Evolutionary conservation across 2,329 filamentous ascomycete genomes (phyloP), one percentile per base, ranked within the genome.

Genomic region (Rhynchosporium agropyri): DNA sequence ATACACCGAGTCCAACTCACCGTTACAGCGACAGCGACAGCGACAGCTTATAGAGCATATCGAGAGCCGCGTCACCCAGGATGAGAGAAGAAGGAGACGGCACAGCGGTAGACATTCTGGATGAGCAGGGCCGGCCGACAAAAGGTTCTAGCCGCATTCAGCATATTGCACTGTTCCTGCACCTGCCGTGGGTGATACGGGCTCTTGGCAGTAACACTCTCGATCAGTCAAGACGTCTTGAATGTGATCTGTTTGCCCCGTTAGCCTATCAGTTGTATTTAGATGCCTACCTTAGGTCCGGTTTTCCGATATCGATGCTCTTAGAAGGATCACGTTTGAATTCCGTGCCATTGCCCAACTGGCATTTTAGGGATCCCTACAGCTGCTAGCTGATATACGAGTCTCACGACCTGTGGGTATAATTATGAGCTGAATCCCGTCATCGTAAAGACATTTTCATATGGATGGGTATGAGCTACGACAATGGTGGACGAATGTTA

Each of bases 101-200:
- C 29, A n/a, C 33, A 40, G 28, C 33, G 3, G 26, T 3, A n/a
- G 38, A 36, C 33, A 42, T 40, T 12, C 20, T 8, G 51, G 38
- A 28, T 33, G 50, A n/a, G 6, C 50, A 38, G 33, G 3, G 5
- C 15, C 5, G 6, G 20, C 13, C 7, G 6, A 43, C 43, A 26
- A 26, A 10, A 5, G 33, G 15, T 33, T 53, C 9, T 54, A 54
- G 36, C 51, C 51, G 33, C 36, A 54, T 40, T 8, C 36, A 42
- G 51, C n/a, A 42, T 5, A 20, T 54, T 54, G 40, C 51, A 26
- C 20, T n/a, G 33, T 36, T 36, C 43, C 43, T 54, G 51, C 36
- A 28, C 43, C 43, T 54, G 51, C 36, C 28, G 51, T 13, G 33
- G 13, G 20, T 20, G 51, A 54, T 54, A 40, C 51, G 36, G 33